phyloP scores from a whole-genome alignment of 2,329 filamentous ascomycete genomes.

The Sclerotinia nivalis region DNA sequence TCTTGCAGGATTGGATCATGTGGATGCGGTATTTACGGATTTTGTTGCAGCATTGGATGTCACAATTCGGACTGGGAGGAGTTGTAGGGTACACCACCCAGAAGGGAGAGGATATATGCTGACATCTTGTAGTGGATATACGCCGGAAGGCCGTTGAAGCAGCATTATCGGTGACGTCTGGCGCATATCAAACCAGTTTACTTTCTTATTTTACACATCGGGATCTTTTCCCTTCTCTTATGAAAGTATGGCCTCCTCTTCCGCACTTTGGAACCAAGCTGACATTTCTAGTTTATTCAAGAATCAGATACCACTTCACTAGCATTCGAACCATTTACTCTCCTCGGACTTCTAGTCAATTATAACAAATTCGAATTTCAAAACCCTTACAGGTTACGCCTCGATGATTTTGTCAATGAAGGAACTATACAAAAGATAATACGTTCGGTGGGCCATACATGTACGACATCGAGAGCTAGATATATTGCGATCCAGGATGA shows the following conservation, averaged over 20 bases:
- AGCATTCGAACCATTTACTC: conserved; percentile 73
- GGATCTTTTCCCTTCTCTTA: conserved; percentile 89
- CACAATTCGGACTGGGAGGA: conserved; percentile 76
- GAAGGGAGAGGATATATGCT: conserved; percentile 29
- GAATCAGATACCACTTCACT: conserved; percentile 66
- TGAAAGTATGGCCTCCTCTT: conserved; percentile 67
- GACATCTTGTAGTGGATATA: conserved; percentile 60
- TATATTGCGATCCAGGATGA: conserved; percentile 91
- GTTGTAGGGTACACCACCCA: conserved; percentile 55
- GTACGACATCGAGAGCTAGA: conserved; percentile 64
- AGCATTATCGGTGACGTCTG: conserved; percentile 80
- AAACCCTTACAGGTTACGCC: conserved; percentile 88
- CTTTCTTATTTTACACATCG: conserved; percentile 93
- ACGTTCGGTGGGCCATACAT: conserved; percentile 71
- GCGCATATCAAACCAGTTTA: conserved; percentile 93
- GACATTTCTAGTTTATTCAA: conserved; percentile 67
- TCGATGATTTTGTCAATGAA: conserved; percentile 96
- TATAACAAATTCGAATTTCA: conserved; percentile 99
- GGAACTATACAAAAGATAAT: conserved; percentile 80
- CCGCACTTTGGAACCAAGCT: conserved; percentile 13
- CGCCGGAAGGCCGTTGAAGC: conserved; percentile 79
- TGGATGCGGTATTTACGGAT: conserved; percentile 83
- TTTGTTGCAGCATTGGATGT: conserved; percentile 81
- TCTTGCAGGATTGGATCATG: conserved; percentile 83
- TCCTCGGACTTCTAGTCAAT: conserved; percentile 86